Percentiles rank a stretch among this genome's conserved stretches.
These are phyloP conservation scores for Tuber borchii DNA, from an alignment of 495 filamentous ascomycete genomes.

Conservation along the genomic window DNA sequence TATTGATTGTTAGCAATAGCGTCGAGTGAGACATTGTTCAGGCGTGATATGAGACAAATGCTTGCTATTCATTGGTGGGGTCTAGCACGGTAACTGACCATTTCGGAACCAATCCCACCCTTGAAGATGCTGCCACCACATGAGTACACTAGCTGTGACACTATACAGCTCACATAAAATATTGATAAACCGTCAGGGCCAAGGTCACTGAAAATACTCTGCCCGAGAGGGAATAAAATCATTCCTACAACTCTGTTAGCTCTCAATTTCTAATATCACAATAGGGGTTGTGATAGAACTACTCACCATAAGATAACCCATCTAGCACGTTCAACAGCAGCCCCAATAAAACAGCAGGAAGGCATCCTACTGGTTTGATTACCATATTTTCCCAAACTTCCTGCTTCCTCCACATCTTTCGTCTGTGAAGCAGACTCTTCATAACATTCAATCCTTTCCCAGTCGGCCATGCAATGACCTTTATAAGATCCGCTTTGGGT, in stretches of 20 bases:
- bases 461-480: constrained; percentile 35
- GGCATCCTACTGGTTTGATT: constrained; percentile 57
- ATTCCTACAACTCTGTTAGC: constrained; percentile 52
- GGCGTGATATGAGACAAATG: neutral
- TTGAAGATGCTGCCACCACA: constrained; percentile 76
- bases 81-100: constrained; percentile 51
- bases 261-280: neutral
- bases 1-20: constrained; percentile 37
- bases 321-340: constrained; percentile 88
- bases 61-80: neutral
- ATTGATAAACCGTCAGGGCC: constrained; percentile 94
- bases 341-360: constrained; percentile 83
- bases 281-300: neutral
- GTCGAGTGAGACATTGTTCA: constrained; percentile 8
- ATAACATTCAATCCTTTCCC: constrained; percentile 33
- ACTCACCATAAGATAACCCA: constrained; percentile 79
- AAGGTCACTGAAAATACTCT: constrained; percentile 70
- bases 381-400: constrained; percentile 59
- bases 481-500: constrained; percentile 32
- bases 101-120: constrained; percentile 90
- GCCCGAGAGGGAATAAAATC: constrained; percentile 89
- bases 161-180: constrained; percentile 95
- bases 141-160: constrained; percentile 90
- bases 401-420: constrained; percentile 65
- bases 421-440: constrained; percentile 45